Conservation (phyloP, 179 eudicot genomes). For the Amaranthus tricolor region DNA sequence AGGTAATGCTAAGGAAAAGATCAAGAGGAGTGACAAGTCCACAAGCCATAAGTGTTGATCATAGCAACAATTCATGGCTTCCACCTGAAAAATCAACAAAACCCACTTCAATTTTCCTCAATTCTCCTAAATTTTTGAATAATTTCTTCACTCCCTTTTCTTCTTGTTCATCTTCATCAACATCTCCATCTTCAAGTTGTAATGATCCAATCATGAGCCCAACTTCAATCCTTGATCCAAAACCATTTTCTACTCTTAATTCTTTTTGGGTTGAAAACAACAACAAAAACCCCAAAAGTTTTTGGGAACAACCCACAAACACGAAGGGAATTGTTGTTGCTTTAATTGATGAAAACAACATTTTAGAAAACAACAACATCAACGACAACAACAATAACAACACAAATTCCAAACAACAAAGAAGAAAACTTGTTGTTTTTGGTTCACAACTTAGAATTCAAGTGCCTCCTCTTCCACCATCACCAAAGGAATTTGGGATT, state of each 20-base stretch:
- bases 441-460: constrained; percentile 67
- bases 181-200: constrained; percentile 2
- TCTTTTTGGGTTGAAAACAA: constrained; percentile 35
- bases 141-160: constrained; percentile 33
- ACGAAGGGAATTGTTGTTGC: constrained; percentile 66
- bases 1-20: constrained; percentile 74
- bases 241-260: constrained; percentile 41
- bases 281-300: constrained; percentile 17
- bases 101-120: constrained; percentile 52
- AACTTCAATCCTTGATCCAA: constrained; percentile 58
- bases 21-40: constrained; percentile 51
- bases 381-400: no score
- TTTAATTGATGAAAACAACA: constrained; percentile 39
- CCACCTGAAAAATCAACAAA: constrained; percentile 36
- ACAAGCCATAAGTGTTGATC: constrained; percentile 47
- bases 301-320: constrained; percentile 34
- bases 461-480: constrained; percentile 41
- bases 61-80: constrained; percentile 33
- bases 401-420: constrained; percentile 31
- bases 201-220: constrained; percentile 47
- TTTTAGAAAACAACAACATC: no score
- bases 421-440: constrained; percentile 47
- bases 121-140: constrained; percentile 56
- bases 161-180: not conserved
- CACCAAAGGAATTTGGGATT: constrained; percentile 73